Base-by-base conservation (phyloP, 2,329 filamentous ascomycete species). In the Cladosporium sp. region DNA sequence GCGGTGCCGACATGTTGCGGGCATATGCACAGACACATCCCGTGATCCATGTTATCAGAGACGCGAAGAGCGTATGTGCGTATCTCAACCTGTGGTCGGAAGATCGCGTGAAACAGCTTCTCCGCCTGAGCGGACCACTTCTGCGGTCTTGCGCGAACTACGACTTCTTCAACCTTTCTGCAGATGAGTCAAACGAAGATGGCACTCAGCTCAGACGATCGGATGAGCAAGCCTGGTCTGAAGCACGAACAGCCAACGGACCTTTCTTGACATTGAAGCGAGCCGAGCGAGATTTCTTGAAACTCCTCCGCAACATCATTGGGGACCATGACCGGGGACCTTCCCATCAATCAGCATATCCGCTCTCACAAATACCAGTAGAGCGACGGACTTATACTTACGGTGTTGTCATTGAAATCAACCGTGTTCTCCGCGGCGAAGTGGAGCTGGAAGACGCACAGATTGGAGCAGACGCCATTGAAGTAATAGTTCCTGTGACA, bases 111-210 rank as follows among this genome's bases (percentile, higher is more conserved):
- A 70, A 74, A 38, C 78, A 78, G 39, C 72, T 88, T 6, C 67
- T 87, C 20, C 73, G 76, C 15, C 75, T 77, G 12, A 80, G 77
- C 55, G 75, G 73, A 18, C 70, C 75, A 2, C 76, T 85, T 13
- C 82, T 86, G 57, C 75, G 83, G 42, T 75, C 74, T 1, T 87
- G 83, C 61, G 84, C 83, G 9, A 89, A 87, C 57, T 78, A 85
- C 54, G 86, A 90, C 61, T 91, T 88, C 64, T 88, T 83, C 71
- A 89, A 89, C 57, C 71, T 86, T 13, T 83, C 83, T 2, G 84
- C 47, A 32, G 45, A 39, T 7, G 45, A 48, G 8, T 27, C 36
- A 11, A 30, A 11, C 12, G 30, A 47, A 25, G 43, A 38, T 29
- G 39, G 38, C 15, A n/a, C 38, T 4, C 12, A 38, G 16, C 39